Evolutionary conservation across 2,329 filamentous ascomycete genomes (phyloP), one percentile per base, ranked within the genome.

Genomic region (Monosporascus sp.): DNA sequence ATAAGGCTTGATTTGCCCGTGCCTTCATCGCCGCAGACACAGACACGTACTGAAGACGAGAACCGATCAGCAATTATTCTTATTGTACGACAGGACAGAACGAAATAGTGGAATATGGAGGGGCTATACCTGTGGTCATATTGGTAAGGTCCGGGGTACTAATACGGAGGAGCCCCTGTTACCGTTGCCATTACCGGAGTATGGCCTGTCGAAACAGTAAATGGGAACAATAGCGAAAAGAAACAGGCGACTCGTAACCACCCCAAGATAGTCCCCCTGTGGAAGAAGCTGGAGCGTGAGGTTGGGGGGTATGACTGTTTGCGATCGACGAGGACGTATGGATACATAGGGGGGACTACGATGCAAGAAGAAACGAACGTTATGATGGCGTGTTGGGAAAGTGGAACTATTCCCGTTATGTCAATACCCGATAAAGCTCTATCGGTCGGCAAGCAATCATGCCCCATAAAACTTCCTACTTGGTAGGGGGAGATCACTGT

Each of bases 1-100:
- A 96, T 95, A 70, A 96, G 81, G 71, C 90, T 94, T 56, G 89
- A 94, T 75, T 96, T 96, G 64, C 91, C 91, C n/a, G 89, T 91
- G 64, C 89, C 89, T 74, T 97, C 93, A 71, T 99, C 94, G 67
- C 94, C 94, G 76, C 92, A 97, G 55, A 97, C 90, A 72, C 91
- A 96, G 66, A 97, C 92, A 60, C 94, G 89, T 56, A 97, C 93
- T 77, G 61, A 34, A 40, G 9, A 52, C 8, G 53, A 20, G 9
- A 22, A 51, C 53, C 38, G 55, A 52, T 54, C 24, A 54, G 53
- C 20, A 31, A 31, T 31, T 31, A 31, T 31, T 31, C 27, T 31
- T 11, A 11, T 31, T 31, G 47, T 36, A 55, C 19, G 14, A 46
- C 49, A n/a, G 20, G 45, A 46, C 19, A 20, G 44, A 43, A 20